Base-by-base conservation (phyloP, 176 grass and related monocot genomes). In the Cenchrus purpureus region DNA sequence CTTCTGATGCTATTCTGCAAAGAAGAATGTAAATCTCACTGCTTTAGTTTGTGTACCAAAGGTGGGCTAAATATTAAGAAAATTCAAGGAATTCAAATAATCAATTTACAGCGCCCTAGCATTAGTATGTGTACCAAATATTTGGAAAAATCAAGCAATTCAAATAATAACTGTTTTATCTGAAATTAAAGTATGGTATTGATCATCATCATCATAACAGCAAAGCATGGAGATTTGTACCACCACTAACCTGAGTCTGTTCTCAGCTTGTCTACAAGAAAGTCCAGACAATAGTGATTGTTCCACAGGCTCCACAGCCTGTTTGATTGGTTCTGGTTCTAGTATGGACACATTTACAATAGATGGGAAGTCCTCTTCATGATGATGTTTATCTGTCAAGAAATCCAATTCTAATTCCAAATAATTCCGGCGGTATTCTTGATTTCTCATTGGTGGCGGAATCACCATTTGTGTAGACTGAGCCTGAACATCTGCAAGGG, bases 361-460 rank as follows among this genome's bases (percentile, higher is more conserved):
- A 22, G 74, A 88, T 14, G 97, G 94, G 63, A 99, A 99, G 50
- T 46, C 82, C 25, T 51, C 54, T 9, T 92, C 93, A 62, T 79
- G 85, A 76, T 56, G 43, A 76, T 83, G 75, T 75, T 58, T 31
- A 51, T 81, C 79, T 55, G 64, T 89, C 45, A 77, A 31, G 70
- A 99, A 99, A 78, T 88, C 84, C 34, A 99, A 76, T 76, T 85
- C 86, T 87, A 99, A 86, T 82, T 96, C 91, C 71, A 99, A 73
- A 88, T 86, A 83, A 68, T 96, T 88, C 29, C 63, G 64, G 17
- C 11, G 56, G 61, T 79, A 60, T 28, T 88, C 82, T 4, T 82
- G 86, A 65, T 86, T 73, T 73, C 78, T 82, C 7, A 67, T 58
- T 68, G 14, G 54, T 71, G 66, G 53, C 31, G 89, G 80, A 57